Conservation (phyloP, 345 rosid genomes). For the Garcia nutans region DNA sequence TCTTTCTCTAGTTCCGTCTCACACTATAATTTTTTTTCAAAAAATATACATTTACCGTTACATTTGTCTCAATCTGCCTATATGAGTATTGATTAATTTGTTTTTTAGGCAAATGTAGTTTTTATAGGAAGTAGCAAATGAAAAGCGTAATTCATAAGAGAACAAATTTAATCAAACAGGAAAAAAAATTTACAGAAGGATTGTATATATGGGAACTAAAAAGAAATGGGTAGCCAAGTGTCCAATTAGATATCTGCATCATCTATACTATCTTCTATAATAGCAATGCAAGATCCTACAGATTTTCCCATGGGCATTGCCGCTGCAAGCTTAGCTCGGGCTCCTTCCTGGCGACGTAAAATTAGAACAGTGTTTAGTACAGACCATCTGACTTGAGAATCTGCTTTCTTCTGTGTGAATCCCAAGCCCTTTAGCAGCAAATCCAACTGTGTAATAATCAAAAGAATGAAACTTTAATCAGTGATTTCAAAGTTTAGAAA, state of each 20-base stretch:
- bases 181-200: neutral
- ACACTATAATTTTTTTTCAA: no score
- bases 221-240: neutral
- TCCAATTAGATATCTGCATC: conserved; percentile 45
- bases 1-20: no score
- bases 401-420: conserved; percentile 84
- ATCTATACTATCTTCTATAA: conserved; percentile 54
- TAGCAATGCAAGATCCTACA: conserved; percentile 62
- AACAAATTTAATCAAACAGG: neutral
- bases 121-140: neutral
- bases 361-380: conserved; percentile 66
- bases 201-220: neutral
- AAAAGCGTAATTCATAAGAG: neutral
- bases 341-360: conserved; percentile 67
- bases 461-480: neutral
- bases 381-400: conserved; percentile 91
- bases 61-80: no score
- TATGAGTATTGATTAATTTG: no score
- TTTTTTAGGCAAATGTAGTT: no score
- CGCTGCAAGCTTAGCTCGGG: conserved; percentile 63
- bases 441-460: conserved; percentile 52
- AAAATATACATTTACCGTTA: no score
- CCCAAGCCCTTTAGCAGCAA: conserved; percentile 62
- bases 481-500: neutral
- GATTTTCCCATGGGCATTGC: conserved; percentile 72